Evolutionary conservation across 805 yeast genomes (phyloP), one percentile per base, ranked within the genome.

Genomic region (Isabelozyma heimii): DNA sequence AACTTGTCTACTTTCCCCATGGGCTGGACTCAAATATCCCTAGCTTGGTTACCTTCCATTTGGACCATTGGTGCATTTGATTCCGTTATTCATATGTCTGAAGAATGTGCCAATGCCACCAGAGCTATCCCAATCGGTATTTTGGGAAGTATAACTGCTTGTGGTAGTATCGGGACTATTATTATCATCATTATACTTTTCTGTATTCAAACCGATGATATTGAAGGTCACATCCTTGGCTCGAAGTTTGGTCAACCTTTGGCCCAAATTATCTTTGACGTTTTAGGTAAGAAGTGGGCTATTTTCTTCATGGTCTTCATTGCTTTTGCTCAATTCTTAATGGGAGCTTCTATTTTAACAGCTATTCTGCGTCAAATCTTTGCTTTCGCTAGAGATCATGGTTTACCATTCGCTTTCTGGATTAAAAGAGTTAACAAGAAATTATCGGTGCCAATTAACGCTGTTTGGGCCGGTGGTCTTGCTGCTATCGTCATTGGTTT

Each of bases 1-100:
- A 82, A 82, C 58, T 66, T 66, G 42, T 67, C 81, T 14, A 76
- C 72, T 40, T 84, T 87, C 82, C 75, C 82, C 8, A 66, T 62
- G 35, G 89, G 88, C 28, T 82, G 84, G 81, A 55, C 63, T 37
- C 66, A 63, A 49, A 46, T 60, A 16, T 48, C 56, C 10, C 57
- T 55, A 30, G 55, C 63, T 3, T 64, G 66, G 68, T 47, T 62
- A 49, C 67, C 69, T 16, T 62, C 66, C 1, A 61, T 65, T 49
- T 64, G 70, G 71, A 65, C 70, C 17, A 65, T 65, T 49, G 69
- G 70, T 35, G 67, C 68, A 4, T 66, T 64, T 42, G 70, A 65
- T 52, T 64, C 69, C n/a, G 62, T 63, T 44, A 60, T 65, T 27
- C 70, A 66, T 55, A 62, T 63, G 66, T 52, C 63, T 4, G 70